Conservation (phyloP, 345 rosid genomes). For the Citrus mangshanensis region DNA sequence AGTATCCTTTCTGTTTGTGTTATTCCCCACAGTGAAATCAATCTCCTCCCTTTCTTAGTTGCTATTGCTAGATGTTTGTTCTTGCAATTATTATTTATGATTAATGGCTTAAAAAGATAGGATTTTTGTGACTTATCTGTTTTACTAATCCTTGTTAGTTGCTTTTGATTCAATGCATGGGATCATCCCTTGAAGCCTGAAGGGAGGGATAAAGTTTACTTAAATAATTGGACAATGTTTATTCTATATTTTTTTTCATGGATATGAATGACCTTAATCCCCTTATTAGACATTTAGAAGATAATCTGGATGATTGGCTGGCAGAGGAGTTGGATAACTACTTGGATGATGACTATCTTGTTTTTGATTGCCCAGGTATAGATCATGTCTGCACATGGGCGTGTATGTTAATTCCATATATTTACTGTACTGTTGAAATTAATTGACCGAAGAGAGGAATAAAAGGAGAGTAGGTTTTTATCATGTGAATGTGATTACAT, state of each 20-base stretch:
- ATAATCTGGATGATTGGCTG: slow-evolving; percentile 79
- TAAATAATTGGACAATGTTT: background rate
- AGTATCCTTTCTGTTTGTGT: slow-evolving; percentile 61
- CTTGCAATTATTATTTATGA: background rate
- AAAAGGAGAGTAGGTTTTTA: background rate
- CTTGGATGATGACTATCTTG: slow-evolving; percentile 82
- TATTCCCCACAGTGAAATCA: background rate
- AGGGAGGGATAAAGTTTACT: background rate
- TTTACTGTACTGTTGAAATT: background rate
- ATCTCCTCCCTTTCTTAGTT: background rate
- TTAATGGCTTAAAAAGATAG: background rate
- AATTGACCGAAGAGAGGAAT: background rate
- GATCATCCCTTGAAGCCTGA: too few species aligned
- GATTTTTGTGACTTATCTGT: background rate
- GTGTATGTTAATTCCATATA: background rate
- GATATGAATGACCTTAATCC: slow-evolving; percentile 42
- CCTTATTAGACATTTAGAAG: slow-evolving; percentile 63
- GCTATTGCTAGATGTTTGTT: background rate
- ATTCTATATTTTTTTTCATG: background rate
- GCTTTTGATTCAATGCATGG: background rate
- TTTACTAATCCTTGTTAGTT: background rate
- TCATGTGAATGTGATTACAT: background rate
- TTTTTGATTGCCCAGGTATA: slow-evolving; percentile 93
- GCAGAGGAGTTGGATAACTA: slow-evolving; percentile 84
- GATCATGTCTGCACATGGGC: background rate